These are phyloP conservation scores for Cyberlindnera euphorbiae DNA, from an alignment of 805 yeast species.

Conservation along the genomic window DNA sequence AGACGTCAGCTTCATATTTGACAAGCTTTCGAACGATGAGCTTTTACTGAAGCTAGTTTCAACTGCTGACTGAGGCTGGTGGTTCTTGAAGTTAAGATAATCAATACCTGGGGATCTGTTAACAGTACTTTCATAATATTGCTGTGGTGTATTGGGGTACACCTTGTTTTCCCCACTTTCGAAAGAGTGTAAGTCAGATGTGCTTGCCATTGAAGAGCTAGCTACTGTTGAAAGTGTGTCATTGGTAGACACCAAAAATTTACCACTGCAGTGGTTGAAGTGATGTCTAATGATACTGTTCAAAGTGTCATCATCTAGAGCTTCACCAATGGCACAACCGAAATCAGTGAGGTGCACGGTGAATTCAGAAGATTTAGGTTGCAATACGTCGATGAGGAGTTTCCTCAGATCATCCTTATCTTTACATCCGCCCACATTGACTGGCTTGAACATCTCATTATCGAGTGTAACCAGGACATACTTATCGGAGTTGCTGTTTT, in stretches of 20 bases:
- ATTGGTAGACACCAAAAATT: constrained; percentile 30
- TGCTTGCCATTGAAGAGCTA: constrained; percentile 37
- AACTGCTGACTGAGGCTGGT: constrained; percentile 1
- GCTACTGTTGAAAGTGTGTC: constrained; percentile 33
- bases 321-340: constrained; percentile 52
- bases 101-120: constrained; percentile 38
- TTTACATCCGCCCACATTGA: constrained; percentile 33
- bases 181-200: constrained; percentile 50
- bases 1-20: too few relatives aligned
- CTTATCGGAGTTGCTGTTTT: constrained; percentile 27
- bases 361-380: constrained; percentile 23
- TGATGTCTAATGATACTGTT: constrained; percentile 31
- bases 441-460: constrained; percentile 47
- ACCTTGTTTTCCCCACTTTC: constrained; percentile 39
- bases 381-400: constrained; percentile 33
- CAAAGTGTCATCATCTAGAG: constrained; percentile 46
- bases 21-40: not conserved
- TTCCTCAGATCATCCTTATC: constrained; percentile 36
- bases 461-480: constrained; percentile 62
- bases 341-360: constrained; percentile 65
- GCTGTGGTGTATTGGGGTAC: constrained; percentile 68
- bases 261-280: constrained; percentile 31
- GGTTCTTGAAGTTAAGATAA: constrained; percentile 50
- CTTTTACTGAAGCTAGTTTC: not conserved
- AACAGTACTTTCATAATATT: constrained; percentile 42